Base-by-base conservation (phyloP, 768 basidiomycete genomes). In the Sarcodon aspratus region DNA sequence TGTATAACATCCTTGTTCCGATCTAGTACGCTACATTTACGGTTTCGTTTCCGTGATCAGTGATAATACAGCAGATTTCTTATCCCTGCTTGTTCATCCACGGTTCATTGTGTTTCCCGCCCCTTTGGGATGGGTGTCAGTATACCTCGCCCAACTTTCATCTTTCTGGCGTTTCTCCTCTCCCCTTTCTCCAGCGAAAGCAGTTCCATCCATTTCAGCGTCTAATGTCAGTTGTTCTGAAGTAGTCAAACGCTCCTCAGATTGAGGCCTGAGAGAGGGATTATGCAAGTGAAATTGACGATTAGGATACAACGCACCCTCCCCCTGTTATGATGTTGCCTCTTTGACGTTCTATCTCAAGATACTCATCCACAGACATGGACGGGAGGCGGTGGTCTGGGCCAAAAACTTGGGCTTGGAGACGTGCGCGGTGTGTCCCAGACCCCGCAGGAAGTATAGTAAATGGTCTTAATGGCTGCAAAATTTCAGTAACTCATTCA, bases 91-190 rank as follows among this genome's bases (percentile, higher is more conserved):
- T 32, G 33, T 17, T 75, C 63, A 92, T 51, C 93, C 93, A 53
- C 89, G 77, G 63, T 97, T 96, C 86, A 95, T 92, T 9, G 84
- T 95, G 62, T 99, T 99, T 3, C 96, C 96, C n/a, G 85, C 86
- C 1, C 96, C 96, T 58, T 73, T 82, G 10, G 84, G 82, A 64
- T 99, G 82, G 21, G 69, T 72, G 46, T 97, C 96, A 12, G 84
- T 91, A 58, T 78, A 98, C 50, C 69, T 72, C 32, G 93, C 92
- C 93, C 94, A 97, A 34, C 82, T 81, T 62, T 97, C 91, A 55
- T 94, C 88, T 61, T 92, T 87, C 57, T 74, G 71, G 42, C 93
- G 68, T 65, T 86, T 84, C 59, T 82, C 72, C 59, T 94, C 93
- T 13, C 61, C 71, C 55, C 82, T 89, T 52, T 76, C 66, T 48